Evolutionary conservation across 2,329 filamentous ascomycete genomes (phyloP).

Genomic region (Alternaria metachromatica): DNA sequence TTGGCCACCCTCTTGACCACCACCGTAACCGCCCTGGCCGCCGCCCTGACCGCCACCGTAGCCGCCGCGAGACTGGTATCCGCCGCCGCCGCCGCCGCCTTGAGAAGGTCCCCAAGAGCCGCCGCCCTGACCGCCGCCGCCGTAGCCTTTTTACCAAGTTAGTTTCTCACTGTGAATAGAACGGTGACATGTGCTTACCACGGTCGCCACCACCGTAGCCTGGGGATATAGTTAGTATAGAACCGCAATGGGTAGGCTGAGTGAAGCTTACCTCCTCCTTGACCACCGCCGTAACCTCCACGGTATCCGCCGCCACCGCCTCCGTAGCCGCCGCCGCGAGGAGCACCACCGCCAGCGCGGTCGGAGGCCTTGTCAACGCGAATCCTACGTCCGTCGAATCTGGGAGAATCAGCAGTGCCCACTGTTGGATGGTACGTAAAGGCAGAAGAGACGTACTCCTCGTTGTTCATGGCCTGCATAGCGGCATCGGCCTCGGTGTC

Average conservation of each 20-base stretch:
- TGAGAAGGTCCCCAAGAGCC: constrained; percentile 28
- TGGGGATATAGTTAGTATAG: constrained; percentile 7
- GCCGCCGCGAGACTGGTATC: constrained; percentile 40
- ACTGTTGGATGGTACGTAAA: background rate
- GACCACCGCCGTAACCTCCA: constrained; percentile 34
- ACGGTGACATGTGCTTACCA: constrained; percentile 32
- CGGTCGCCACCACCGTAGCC: constrained; percentile 39
- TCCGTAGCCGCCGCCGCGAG: constrained; percentile 43
- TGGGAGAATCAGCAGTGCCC: constrained; percentile 49
- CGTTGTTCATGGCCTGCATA: constrained; percentile 81
- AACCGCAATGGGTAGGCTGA: background rate
- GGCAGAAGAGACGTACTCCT: constrained; percentile 67
- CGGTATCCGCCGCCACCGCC: constrained; percentile 38
- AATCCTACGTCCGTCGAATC: constrained; percentile 92
- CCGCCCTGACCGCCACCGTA: constrained; percentile 37
- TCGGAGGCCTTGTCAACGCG: constrained; percentile 96
- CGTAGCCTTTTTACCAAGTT: constrained; percentile 17
- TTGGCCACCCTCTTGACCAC: constrained; percentile 37
- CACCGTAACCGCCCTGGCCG: constrained; percentile 24
- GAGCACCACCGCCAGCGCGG: constrained; percentile 62
- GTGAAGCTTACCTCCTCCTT: constrained; percentile 27
- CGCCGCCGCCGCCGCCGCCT: constrained; percentile 42
- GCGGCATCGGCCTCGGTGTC: constrained; percentile 79
- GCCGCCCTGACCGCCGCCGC: constrained; percentile 38
- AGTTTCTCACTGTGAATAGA: background rate